phyloP scores from a whole-genome alignment of 1,139 yeast species.

The Hanseniaspora uvarum region DNA sequence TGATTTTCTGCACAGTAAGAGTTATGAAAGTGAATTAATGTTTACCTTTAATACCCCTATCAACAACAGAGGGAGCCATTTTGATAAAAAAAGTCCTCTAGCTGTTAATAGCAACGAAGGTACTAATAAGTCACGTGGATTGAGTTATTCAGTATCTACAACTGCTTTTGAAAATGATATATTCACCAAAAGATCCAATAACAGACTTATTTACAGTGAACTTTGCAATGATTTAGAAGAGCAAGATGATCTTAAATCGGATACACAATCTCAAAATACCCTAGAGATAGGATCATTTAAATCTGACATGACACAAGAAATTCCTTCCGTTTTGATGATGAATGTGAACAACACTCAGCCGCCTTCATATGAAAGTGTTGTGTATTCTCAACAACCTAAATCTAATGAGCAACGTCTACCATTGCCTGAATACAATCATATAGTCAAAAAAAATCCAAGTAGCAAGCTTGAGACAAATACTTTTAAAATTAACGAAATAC shows the following conservation, averaged over 20 bases:
- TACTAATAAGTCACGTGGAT: neutral
- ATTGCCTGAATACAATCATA: neutral
- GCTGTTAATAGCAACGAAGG: neutral
- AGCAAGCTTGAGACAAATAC: neutral
- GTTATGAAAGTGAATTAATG: constrained; percentile 9
- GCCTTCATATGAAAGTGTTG: neutral
- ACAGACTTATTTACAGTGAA: neutral
- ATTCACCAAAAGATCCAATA: neutral
- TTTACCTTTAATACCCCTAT: constrained; percentile 17
- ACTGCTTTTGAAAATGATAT: neutral
- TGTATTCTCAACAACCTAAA: neutral
- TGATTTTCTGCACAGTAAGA: neutral
- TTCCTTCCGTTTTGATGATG: neutral
- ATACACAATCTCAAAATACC: neutral
- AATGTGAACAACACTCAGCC: neutral
- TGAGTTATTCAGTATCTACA: neutral
- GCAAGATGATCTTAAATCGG: neutral
- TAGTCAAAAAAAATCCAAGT: constrained; percentile 8
- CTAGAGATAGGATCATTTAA: neutral
- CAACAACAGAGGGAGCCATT: neutral
- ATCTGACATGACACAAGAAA: constrained; percentile 2
- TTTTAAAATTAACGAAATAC: neutral
- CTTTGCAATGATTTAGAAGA: neutral
- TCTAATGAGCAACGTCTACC: neutral
- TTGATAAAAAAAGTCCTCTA: neutral